Base-by-base conservation (phyloP, 139 green algal species). In the Edaphochlamys debaryana region DNA sequence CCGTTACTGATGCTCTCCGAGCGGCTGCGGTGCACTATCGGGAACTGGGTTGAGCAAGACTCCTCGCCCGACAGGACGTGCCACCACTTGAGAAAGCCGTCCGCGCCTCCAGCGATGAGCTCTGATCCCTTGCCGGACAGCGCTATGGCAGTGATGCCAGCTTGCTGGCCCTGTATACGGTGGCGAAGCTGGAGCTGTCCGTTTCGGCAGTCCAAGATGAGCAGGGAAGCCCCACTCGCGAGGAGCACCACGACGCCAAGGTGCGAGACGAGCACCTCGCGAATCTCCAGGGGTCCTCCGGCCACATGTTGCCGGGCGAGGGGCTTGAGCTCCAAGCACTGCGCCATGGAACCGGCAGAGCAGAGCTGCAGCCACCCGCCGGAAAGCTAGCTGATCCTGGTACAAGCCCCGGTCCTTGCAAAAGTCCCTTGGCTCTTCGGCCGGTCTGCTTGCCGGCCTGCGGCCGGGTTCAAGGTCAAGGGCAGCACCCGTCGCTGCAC, bases 31-130 rank as follows among this genome's bases (percentile, higher is more conserved):
- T 58, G 67, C 0, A 79, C 38, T 32, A 74, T 66, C 36, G 79
- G 85, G 36, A 92, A 91, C 58, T 90, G 82, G 13, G 86, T 91
- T 9, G 63, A 67, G 74, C 79, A 86, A 27, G 75, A 70, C 73
- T 89, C 79, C 60, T 92, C 86, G 22, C 89, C 89, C 8, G 70
- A 86, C 15, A 87, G 70, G 13, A 91, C 83, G 54, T 92, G 79
- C 89, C 89, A 91, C 89, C 89, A 92, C 60, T 91, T 92, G 29
- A 92, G 50, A 32, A 89, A 91, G 30, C 89, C 89, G 50, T 91
- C 83, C 2, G 76, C 79, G 20, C 74, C 86, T 15, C 86, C 89
- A 37, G 76, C 85, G 23, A 92, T 73, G 3, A 92, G 56, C 34
- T 82, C 76, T 38, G 76, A 82, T 1, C 76, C 76, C 36, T 82